Conservation (phyloP, 2,329 filamentous ascomycete genomes). For the Hypoxylon rubiginosum region DNA sequence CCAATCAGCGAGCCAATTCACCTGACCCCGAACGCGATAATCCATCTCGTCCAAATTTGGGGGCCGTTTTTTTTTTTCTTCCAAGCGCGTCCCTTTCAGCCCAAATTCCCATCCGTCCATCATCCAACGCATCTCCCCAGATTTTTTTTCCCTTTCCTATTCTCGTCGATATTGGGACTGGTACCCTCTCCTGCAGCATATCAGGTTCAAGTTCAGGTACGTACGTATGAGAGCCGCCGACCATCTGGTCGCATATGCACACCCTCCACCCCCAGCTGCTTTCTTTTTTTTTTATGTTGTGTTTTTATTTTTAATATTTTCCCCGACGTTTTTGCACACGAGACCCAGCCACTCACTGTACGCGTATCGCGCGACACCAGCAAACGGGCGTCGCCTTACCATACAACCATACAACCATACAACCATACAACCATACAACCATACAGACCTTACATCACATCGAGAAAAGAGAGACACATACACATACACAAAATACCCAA, state of each 20-base stretch:
- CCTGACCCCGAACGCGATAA: conserved; percentile 40
- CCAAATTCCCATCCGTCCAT: conserved; percentile 34
- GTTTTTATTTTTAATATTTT: too few species aligned
- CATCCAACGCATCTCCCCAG: conserved; percentile 38
- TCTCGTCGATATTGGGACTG: conserved; percentile 41
- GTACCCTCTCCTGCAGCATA: conserved; percentile 40
- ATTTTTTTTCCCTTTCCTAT: conserved; percentile 40
- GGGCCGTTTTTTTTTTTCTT: conserved; percentile 38
- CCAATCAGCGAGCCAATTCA: conserved; percentile 26
- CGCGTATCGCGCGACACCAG: conserved; percentile 36
- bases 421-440: too few species aligned
- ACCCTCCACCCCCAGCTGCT: conserved; percentile 22
- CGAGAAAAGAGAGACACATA: not conserved
- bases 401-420: too few species aligned
- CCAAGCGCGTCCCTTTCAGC: conserved; percentile 39
- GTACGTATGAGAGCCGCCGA: conserved; percentile 40
- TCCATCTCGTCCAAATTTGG: conserved; percentile 33
- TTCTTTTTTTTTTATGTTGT: conserved; percentile 31
- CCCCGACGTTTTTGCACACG: conserved; percentile 26
- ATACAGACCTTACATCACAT: conserved; percentile 22
- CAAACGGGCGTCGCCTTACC: conserved; percentile 32
- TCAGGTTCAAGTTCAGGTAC: conserved; percentile 38
- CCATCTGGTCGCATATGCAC: conserved; percentile 46
- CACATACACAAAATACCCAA: not conserved
- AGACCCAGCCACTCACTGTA: conserved; percentile 20